Evolutionary conservation across 31 red algal genomes (phyloP).

Genomic region (Asparagopsis taxiformis): DNA sequence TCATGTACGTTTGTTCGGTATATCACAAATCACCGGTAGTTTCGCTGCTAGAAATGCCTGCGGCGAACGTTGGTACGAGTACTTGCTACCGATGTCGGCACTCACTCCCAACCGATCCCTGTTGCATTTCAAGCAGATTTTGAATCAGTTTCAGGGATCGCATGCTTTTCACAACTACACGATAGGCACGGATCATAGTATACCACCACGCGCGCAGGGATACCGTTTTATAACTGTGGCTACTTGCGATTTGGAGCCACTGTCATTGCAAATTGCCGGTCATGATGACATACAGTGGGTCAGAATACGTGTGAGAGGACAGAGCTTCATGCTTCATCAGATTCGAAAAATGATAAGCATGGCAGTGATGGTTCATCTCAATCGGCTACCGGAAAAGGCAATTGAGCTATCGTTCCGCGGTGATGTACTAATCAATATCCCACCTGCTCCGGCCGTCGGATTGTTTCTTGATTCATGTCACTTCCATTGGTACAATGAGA

Average conservation of each 20-base stretch:
- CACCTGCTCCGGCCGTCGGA: constrained; percentile 62
- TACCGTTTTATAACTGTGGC: constrained; percentile 43
- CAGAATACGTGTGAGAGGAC: constrained; percentile 68
- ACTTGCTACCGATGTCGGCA: constrained; percentile 72
- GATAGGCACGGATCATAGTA: constrained; percentile 59
- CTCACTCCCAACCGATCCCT: constrained; percentile 22
- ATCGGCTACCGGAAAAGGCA: constrained; percentile 43
- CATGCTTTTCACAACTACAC: constrained; percentile 99
- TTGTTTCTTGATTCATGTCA: constrained; percentile 65
- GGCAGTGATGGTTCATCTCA: constrained; percentile 52
- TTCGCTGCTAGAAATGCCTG: constrained; percentile 74
- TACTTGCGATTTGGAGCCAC: constrained; percentile 45
- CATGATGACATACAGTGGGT: not conserved
- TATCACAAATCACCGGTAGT: constrained; percentile 41
- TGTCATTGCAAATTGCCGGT: not conserved
- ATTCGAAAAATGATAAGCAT: constrained; percentile 95
- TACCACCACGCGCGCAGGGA: constrained; percentile 37
- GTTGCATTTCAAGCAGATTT: constrained; percentile 22
- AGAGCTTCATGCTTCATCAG: constrained; percentile 98
- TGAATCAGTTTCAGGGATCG: constrained; percentile 78
- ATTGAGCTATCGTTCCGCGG: constrained; percentile 55
- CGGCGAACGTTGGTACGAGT: constrained; percentile 82
- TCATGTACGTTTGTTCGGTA: constrained; percentile 51
- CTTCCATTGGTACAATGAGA: constrained; percentile 65
- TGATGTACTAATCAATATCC: constrained; percentile 45